phyloP scores from a whole-genome alignment of 1,139 yeast species.

The Eremothecium coryli region DNA sequence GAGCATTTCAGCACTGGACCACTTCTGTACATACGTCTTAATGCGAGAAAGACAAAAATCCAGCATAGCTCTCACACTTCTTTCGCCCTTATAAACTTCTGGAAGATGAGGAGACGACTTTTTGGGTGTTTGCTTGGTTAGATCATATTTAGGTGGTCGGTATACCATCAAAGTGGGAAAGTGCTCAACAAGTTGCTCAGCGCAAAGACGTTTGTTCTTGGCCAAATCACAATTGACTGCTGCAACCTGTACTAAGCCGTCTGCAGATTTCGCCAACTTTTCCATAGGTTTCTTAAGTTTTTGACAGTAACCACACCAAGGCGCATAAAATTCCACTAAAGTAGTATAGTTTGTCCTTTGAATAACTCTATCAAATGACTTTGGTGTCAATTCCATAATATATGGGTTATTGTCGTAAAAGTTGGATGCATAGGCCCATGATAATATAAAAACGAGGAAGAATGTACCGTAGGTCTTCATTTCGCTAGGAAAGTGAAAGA shows the following conservation, averaged over 20 bases:
- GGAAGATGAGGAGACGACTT: constrained; percentile 40
- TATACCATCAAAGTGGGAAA: constrained; percentile 77
- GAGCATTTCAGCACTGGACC: constrained; percentile 34
- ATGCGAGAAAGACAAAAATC: constrained; percentile 52
- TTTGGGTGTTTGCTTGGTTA: constrained; percentile 12
- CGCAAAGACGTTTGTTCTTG: constrained; percentile 59
- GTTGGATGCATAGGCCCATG: too few relatives aligned
- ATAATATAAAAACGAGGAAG: constrained; percentile 8
- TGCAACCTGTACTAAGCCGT: constrained; percentile 53
- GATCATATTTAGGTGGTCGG: constrained; percentile 62
- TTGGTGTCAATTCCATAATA: constrained; percentile 48
- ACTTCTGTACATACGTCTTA: constrained; percentile 60
- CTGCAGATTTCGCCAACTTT: constrained; percentile 52
- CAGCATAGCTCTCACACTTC: constrained; percentile 52
- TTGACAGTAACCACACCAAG: constrained; percentile 88
- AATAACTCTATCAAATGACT: constrained; percentile 57
- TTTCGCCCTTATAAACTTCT: constrained; percentile 62
- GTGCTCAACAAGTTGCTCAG: constrained; percentile 57
- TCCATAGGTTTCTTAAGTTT: constrained; percentile 47
- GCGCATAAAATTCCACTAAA: constrained; percentile 88
- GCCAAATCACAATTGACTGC: constrained; percentile 81
- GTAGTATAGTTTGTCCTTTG: constrained; percentile 66
- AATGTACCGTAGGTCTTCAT: too few relatives aligned
- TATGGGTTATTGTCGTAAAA: constrained; percentile 40
- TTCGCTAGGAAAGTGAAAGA: too few relatives aligned